phyloP scores from a whole-genome alignment of 345 rosid genomes.

The Jatropha curcas region DNA sequence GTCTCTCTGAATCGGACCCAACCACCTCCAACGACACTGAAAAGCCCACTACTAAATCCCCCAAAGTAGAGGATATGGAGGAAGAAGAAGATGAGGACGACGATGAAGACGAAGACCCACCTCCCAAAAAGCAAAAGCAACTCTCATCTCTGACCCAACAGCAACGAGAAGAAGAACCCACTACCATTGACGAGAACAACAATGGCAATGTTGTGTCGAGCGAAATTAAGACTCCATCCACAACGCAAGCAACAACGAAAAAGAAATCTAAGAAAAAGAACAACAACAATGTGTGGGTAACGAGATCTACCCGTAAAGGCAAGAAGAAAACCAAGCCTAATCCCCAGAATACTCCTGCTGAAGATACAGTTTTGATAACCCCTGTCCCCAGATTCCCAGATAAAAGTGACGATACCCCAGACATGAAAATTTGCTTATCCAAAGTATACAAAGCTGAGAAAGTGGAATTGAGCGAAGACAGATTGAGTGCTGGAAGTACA shows the following conservation, averaged over 20 bases:
- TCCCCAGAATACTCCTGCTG: constrained; percentile 53
- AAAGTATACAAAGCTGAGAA: constrained; percentile 95
- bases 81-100: constrained; percentile 57
- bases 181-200: constrained; percentile 11
- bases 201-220: constrained; percentile 8
- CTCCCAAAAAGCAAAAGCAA: constrained; percentile 65
- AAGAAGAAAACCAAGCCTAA: constrained; percentile 81
- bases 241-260: constrained; percentile 13
- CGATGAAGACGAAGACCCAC: constrained; percentile 44
- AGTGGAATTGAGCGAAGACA: constrained; percentile 84
- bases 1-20: constrained; percentile 58
- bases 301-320: constrained; percentile 85
- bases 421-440: constrained; percentile 70
- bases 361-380: constrained; percentile 69
- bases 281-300: constrained; percentile 77
- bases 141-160: constrained; percentile 42
- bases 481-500: constrained; percentile 78
- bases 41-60: constrained; percentile 39
- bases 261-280: constrained; percentile 89
- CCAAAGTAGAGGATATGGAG: constrained; percentile 29
- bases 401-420: constrained; percentile 72
- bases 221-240: constrained; percentile 6
- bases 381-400: constrained; percentile 82
- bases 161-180: constrained; percentile 12
- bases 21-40: constrained; percentile 71